These are phyloP conservation scores for Plasmodium inui DNA, from an alignment of 169 alveolate species.

Conservation along the genomic window DNA sequence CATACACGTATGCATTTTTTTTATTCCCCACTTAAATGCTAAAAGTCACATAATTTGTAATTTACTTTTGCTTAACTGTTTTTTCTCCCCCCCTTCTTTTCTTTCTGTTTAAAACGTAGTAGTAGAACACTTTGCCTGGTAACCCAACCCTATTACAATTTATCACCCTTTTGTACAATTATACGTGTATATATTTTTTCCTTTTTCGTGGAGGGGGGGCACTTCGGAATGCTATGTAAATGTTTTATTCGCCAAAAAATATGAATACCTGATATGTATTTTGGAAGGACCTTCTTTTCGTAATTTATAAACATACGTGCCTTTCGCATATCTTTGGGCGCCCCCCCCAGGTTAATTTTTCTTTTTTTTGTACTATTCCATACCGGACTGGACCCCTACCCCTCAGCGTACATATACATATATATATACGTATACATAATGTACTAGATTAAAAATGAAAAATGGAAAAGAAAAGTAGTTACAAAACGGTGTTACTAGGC, in stretches of 20 bases:
- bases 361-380: conserved; percentile 19
- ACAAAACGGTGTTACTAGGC: conserved; percentile 92
- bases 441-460: conserved; percentile 42
- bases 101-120: conserved; percentile 7
- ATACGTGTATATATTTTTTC: background rate
- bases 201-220: background rate
- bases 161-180: background rate
- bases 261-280: conserved; percentile 4
- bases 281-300: background rate
- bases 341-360: background rate
- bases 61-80: conserved; percentile 13
- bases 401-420: conserved; percentile 9
- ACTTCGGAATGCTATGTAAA: background rate
- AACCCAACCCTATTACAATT: background rate
- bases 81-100: background rate
- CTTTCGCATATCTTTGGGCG: background rate
- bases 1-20: background rate
- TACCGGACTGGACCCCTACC: background rate
- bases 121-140: conserved; percentile 15
- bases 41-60: conserved; percentile 35
- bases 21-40: background rate
- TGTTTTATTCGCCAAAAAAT: background rate
- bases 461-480: conserved; percentile 82
- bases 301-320: background rate
- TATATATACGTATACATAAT: conserved; percentile 9